Conservation (phyloP, 305 asterid genomes). For the Coffea humblotiana region DNA sequence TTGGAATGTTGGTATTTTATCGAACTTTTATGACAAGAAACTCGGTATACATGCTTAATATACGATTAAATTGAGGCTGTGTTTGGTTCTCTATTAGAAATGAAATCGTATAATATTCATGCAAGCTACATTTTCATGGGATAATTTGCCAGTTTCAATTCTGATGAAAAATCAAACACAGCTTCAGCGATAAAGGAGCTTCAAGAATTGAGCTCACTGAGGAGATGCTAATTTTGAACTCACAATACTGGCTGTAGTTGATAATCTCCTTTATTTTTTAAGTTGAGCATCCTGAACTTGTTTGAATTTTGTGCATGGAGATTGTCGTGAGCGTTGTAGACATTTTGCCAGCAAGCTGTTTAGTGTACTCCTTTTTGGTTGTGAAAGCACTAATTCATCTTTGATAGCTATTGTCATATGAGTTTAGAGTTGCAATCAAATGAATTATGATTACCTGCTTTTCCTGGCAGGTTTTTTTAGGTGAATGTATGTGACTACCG, state of each 20-base stretch:
- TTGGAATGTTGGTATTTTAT: neutral
- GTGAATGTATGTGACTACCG: neutral
- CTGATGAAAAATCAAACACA: neutral
- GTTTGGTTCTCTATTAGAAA: neutral
- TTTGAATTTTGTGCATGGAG: neutral
- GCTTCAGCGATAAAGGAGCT: neutral
- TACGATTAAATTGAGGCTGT: neutral
- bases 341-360: neutral
- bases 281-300: neutral
- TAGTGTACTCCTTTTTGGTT: neutral
- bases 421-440: neutral
- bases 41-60: neutral
- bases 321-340: neutral
- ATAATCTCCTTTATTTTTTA: neutral
- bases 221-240: neutral
- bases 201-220: neutral
- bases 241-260: neutral
- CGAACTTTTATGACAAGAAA: neutral
- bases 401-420: neutral
- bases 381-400: neutral
- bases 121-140: neutral
- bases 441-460: no score
- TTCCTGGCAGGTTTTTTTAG: neutral
- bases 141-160: neutral
- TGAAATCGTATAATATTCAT: neutral